Conservation (phyloP, 441 rosid species). For the Melianthus villosus region DNA sequence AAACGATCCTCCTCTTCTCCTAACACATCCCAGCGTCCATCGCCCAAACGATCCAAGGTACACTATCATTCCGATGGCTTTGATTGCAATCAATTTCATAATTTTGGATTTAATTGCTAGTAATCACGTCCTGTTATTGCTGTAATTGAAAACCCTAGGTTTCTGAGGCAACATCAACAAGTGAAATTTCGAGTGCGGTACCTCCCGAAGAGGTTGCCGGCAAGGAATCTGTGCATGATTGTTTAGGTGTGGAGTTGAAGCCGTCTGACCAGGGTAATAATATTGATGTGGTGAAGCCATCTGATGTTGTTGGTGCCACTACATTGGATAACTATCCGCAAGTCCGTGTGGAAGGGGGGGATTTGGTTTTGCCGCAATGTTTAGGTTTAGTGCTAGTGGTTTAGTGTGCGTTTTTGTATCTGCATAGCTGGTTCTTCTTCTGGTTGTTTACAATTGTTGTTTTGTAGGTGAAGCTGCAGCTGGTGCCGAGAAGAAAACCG, state of each 20-base stretch:
- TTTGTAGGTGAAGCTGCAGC: constrained; percentile 28
- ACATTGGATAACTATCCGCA: constrained; percentile 32
- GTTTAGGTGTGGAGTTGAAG: constrained; percentile 37
- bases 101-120: too few species aligned
- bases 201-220: constrained; percentile 22
- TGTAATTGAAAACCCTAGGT: constrained; percentile 19
- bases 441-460: constrained; percentile 6
- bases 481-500: constrained; percentile 38
- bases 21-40: constrained; percentile 26
- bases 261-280: constrained; percentile 48
- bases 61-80: neutral
- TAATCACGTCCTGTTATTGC: too few species aligned
- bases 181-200: constrained; percentile 18
- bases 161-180: constrained; percentile 33
- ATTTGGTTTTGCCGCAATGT: constrained; percentile 28
- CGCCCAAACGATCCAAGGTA: constrained; percentile 71
- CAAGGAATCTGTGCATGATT: constrained; percentile 42
- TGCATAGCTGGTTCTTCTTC: constrained; percentile 8
- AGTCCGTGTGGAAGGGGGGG: constrained; percentile 25
- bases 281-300: constrained; percentile 23
- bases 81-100: neutral
- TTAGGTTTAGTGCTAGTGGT: constrained; percentile 33
- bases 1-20: constrained; percentile 53
- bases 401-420: constrained; percentile 9
- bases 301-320: constrained; percentile 18